Percentiles rank a stretch among this genome's conserved stretches.
These are phyloP conservation scores for Teratosphaeria gauchensis DNA, from an alignment of 2,329 filamentous ascomycete genomes.

Conservation along the genomic window DNA sequence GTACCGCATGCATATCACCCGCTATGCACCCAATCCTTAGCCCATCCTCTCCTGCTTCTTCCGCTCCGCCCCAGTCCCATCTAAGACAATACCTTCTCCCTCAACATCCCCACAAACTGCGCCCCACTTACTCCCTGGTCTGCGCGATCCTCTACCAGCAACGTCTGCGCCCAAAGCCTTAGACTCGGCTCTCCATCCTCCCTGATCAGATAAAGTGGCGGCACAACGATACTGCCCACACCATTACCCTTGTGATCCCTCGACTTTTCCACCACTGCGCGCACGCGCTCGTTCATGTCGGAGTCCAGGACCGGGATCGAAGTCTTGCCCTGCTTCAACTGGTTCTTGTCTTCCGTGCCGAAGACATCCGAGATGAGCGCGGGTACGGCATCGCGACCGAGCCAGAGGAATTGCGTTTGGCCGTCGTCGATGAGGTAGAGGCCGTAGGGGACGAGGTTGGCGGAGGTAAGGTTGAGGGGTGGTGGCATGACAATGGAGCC, in stretches of 20 bases:
- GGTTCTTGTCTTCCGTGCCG: constrained; percentile 69
- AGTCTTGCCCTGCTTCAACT: constrained; percentile 85
- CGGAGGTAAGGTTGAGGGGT: constrained; percentile 75
- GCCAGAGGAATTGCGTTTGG: constrained; percentile 95
- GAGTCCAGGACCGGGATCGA: constrained; percentile 79
- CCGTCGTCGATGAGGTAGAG: constrained; percentile 95
- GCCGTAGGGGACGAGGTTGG: constrained; percentile 77
- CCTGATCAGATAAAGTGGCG: constrained; percentile 84
- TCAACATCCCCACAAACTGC: constrained; percentile 83
- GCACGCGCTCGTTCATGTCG: constrained; percentile 91
- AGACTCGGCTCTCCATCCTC: constrained; percentile 94
- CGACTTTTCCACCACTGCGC: constrained; percentile 86
- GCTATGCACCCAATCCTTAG: neutral
- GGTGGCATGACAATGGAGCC: constrained; percentile 85
- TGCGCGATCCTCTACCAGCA: constrained; percentile 87
- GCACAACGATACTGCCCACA: constrained; percentile 85
- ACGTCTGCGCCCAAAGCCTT: constrained; percentile 92
- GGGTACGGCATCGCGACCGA: constrained; percentile 84
- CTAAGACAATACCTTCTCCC: constrained; percentile 70
- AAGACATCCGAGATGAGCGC: constrained; percentile 86
- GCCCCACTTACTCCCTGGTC: constrained; percentile 88
- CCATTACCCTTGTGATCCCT: constrained; percentile 76
- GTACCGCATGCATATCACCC: neutral
- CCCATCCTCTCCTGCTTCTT: neutral
- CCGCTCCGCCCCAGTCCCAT: neutral